Evolutionary conservation across 805 yeast genomes (phyloP).

Genomic region (Blastobotrys peoriensis): DNA sequence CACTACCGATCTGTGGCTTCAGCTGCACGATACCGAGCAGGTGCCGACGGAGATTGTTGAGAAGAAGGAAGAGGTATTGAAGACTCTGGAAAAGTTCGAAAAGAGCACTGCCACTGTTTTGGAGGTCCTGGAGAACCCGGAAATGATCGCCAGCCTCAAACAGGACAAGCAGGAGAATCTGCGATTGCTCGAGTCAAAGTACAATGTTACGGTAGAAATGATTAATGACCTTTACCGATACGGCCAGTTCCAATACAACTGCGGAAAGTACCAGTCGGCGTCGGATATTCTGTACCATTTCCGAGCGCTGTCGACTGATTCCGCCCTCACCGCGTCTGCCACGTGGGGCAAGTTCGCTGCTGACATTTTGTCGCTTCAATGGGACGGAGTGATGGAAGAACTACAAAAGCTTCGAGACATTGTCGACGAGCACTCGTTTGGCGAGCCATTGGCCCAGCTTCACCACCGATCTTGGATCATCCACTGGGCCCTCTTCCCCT

Average conservation of each 20-base stretch:
- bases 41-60: slow-evolving; percentile 39
- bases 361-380: slow-evolving; percentile 48
- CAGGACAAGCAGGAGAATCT: slow-evolving; percentile 53
- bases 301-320: slow-evolving; percentile 48
- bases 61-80: slow-evolving; percentile 33
- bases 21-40: slow-evolving; percentile 35
- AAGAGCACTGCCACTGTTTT: slow-evolving; percentile 41
- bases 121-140: slow-evolving; percentile 41
- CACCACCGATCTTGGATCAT: slow-evolving; percentile 62
- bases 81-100: slow-evolving; percentile 33
- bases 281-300: slow-evolving; percentile 53
- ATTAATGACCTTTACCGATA: slow-evolving; percentile 48
- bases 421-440: slow-evolving; percentile 49
- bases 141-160: slow-evolving; percentile 46
- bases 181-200: slow-evolving; percentile 39
- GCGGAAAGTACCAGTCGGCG: slow-evolving; percentile 57
- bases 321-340: slow-evolving; percentile 45
- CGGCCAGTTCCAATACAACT: slow-evolving; percentile 57
- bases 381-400: slow-evolving; percentile 50
- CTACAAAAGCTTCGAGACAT: slow-evolving; percentile 50
- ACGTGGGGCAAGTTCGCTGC: slow-evolving; percentile 68
- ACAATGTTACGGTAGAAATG: slow-evolving; percentile 38
- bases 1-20: slow-evolving; percentile 39
- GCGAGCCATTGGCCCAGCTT: slow-evolving; percentile 52
- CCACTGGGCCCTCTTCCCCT: slow-evolving; percentile 64